Percentiles rank a stretch among this genome's conserved stretches.
Evolutionary conservation across 73 alveolate genomes (phyloP).

Genomic region (Paramecium sonneborni): DNA sequence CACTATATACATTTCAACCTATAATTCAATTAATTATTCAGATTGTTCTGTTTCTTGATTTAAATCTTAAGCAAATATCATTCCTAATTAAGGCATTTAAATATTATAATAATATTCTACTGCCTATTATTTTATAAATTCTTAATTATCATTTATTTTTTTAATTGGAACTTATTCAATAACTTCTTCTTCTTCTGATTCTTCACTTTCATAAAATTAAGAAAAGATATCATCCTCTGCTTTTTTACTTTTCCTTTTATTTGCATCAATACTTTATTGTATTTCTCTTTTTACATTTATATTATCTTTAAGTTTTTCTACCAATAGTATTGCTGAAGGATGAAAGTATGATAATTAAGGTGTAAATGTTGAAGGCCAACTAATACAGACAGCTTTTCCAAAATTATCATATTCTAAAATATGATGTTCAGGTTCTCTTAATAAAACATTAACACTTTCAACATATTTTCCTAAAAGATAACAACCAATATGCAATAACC

Average conservation of each 20-base stretch:
- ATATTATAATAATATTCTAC: conserved; percentile 50
- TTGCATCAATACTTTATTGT: conserved; percentile 4
- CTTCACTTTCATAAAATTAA: conserved; percentile 41
- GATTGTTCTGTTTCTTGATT: too few relatives aligned
- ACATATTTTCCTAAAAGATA: conserved; percentile 39
- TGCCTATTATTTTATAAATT: neutral
- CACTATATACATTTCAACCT: neutral
- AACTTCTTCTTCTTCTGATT: conserved; percentile 35
- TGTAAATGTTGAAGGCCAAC: conserved; percentile 34
- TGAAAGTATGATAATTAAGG: conserved; percentile 35
- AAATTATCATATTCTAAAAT: conserved; percentile 20
- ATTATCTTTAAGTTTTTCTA: neutral
- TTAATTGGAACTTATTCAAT: neutral
- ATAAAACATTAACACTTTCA: conserved; percentile 1
- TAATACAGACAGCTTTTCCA: conserved; percentile 30
- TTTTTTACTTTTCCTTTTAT: neutral
- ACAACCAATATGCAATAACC: conserved; percentile 48
- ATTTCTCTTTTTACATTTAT: conserved; percentile 41
- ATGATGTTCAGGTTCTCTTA: conserved; percentile 13
- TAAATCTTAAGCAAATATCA: neutral
- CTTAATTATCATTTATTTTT: neutral
- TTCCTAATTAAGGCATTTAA: conserved; percentile 45
- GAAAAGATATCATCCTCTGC: conserved; percentile 51
- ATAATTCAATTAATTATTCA: neutral
- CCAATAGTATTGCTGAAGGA: conserved; percentile 15